These are phyloP conservation scores for Cornus kousa DNA, from an alignment of 148 eudicot genomes.

Conservation along the genomic window DNA sequence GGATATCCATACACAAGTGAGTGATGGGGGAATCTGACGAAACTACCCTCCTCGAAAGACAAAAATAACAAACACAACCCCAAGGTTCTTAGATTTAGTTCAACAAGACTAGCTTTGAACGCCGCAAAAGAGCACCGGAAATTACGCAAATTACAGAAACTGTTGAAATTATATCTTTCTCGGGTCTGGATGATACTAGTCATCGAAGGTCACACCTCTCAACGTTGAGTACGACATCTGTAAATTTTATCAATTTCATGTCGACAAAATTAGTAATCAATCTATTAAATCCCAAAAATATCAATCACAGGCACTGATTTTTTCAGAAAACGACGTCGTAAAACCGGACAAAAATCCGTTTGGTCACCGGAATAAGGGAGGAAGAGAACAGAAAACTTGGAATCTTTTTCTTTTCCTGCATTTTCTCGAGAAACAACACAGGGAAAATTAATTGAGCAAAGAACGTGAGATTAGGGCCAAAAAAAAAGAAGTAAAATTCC, in stretches of 20 bases:
- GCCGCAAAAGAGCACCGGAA: not conserved
- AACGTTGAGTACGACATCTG: too few species aligned
- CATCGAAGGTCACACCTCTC: not conserved
- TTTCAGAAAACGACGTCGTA: too few species aligned
- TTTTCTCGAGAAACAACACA: not conserved
- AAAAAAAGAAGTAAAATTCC: not conserved
- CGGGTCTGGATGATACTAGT: not conserved
- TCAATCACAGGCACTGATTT: too few species aligned
- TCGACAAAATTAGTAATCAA: not conserved
- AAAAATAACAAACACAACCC: too few species aligned
- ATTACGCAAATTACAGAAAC: slow-evolving; percentile 6
- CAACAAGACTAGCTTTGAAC: not conserved
- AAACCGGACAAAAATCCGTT: not conserved
- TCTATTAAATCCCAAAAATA: too few species aligned
- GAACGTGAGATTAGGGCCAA: not conserved
- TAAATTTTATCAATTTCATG: not conserved
- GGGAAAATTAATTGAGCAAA: not conserved
- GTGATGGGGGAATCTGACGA: too few species aligned
- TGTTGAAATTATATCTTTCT: not conserved
- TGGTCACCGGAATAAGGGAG: not conserved
- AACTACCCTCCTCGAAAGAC: too few species aligned
- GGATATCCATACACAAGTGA: too few species aligned
- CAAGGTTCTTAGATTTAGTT: too few species aligned
- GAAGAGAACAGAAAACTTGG: not conserved
- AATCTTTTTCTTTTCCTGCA: not conserved